Base-by-base conservation (phyloP, 768 basidiomycete genomes). In the Leccinum arenicola region DNA sequence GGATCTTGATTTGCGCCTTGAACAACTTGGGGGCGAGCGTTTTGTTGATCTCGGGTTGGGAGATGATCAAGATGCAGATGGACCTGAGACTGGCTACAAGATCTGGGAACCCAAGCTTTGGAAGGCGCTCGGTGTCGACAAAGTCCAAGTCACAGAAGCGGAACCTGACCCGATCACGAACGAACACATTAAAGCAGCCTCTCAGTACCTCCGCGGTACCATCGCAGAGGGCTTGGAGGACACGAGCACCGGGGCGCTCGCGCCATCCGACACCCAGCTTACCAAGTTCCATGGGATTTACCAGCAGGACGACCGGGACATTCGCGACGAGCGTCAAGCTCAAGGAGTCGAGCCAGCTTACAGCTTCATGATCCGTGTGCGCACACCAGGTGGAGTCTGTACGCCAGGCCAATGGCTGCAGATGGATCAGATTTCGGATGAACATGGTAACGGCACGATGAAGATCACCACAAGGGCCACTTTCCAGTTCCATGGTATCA, bases 401-500 rank as follows among this genome's bases (percentile, higher is more conserved):
- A 82, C 78, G 27, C 89, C 96, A 3, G 76, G 84, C 38, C 97
- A 99, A 76, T 98, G 97, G 97, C 77, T 95, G 53, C 84, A 88
- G 64, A 93, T 99, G 86, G 93, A 98, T 76, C 88, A 89, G 66
- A 98, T 99, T 66, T 50, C 48, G 14, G 97, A 98, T 71, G 92
- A 94, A 73, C 93, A 95, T 73, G 97, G 94, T 6, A 90, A 85
- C 61, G 86, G 90, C 50, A 93, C 95, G 6, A 90, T 98, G 78
- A 99, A 99, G 80, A 87, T 99, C 64, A 99, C 97, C 50, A 99
- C 97, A 35, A 83, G 97, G 61, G 87, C 94, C 73, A 99, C 97
- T 10, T 99, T 98, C 88, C 97, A 99, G 76, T 98, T 97, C 82
- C 97, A 99, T 74, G 97, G 97, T 57, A 92, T 99, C 66, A 93